Conservation (phyloP, 23 red algal species). For the Gracilaria caudata region DNA sequence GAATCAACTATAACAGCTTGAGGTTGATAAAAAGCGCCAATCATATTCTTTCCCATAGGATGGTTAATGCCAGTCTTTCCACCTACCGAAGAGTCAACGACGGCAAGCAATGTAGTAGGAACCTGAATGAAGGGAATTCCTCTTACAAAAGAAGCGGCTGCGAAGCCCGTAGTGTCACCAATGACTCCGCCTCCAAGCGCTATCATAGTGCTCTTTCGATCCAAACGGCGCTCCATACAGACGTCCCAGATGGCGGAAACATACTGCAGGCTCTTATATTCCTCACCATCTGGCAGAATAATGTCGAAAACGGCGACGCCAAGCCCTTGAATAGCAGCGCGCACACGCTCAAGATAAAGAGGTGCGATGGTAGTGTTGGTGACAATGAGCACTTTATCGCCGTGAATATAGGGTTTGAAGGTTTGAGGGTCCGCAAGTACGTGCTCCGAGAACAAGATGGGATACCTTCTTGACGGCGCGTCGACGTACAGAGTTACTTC, state of each 20-base stretch:
- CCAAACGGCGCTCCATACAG: conserved; percentile 79
- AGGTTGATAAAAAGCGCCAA: conserved; percentile 96
- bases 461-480: conserved; percentile 75
- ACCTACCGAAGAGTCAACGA: conserved; percentile 94
- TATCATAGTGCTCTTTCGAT: conserved; percentile 84
- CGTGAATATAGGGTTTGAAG: conserved; percentile 57
- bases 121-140: conserved; percentile 91
- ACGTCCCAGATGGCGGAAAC: conserved; percentile 69
- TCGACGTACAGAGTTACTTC: conserved; percentile 55
- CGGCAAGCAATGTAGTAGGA: conserved; percentile 92
- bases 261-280: conserved; percentile 75
- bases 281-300: conserved; percentile 87
- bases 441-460: conserved; percentile 79
- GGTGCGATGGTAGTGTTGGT: conserved; percentile 87
- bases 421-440: conserved; percentile 47
- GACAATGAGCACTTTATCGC: conserved; percentile 90
- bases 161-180: conserved; percentile 92
- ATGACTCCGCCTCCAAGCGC: conserved; percentile 95
- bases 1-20: conserved; percentile 85
- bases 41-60: conserved; percentile 95
- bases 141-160: conserved; percentile 84
- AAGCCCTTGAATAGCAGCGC: conserved; percentile 25
- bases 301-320: conserved; percentile 60
- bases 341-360: conserved; percentile 74
- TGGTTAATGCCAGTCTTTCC: conserved; percentile 97